These are phyloP conservation scores for Nemania diffusa DNA, from an alignment of 2,329 filamentous ascomycete species.

Conservation along the genomic window DNA sequence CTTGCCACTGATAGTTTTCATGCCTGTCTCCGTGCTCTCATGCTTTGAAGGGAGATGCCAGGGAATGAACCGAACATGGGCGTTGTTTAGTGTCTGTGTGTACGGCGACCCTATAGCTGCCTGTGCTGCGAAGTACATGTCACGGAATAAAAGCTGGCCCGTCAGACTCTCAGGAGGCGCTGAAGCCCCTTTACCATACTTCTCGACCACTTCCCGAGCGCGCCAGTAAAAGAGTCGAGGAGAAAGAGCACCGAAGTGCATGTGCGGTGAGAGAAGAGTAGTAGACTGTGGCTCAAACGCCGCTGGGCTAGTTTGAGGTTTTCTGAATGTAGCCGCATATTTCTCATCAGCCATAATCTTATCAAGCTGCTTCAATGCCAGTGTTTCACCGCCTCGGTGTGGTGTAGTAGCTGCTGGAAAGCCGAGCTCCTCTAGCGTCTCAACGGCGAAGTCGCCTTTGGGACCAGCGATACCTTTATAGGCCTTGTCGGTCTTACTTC, in stretches of 20 bases:
- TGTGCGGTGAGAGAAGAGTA: conserved; percentile 76
- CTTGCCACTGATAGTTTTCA: conserved; percentile 62
- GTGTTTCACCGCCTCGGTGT: conserved; percentile 76
- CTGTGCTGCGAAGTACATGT: conserved; percentile 86
- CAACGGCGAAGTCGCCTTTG: conserved; percentile 74
- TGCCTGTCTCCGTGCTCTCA: conserved; percentile 52
- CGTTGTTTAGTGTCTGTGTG: conserved; percentile 72
- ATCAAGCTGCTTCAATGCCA: conserved; percentile 68
- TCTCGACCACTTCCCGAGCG: conserved; percentile 69
- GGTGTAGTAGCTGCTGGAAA: conserved; percentile 72
- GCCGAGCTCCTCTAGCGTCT: conserved; percentile 76
- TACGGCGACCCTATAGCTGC: conserved; percentile 73
- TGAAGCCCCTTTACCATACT: conserved; percentile 66
- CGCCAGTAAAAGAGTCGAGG: conserved; percentile 78
- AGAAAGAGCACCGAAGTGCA: conserved; percentile 80
- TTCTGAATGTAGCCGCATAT: conserved; percentile 79
- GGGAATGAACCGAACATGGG: conserved; percentile 76
- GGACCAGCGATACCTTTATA: conserved; percentile 74
- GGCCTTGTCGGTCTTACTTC: conserved; percentile 64
- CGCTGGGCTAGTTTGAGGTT: conserved; percentile 79
- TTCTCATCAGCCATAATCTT: conserved; percentile 69
- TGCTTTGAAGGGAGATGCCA: conserved; percentile 77
- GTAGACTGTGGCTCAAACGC: conserved; percentile 78
- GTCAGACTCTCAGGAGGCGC: conserved; percentile 74
- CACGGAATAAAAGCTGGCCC: conserved; percentile 79